These are phyloP conservation scores for Gamsiella multidivaricata DNA, from an alignment of 192 early-diverging fungal genomes.

Conservation along the genomic window DNA sequence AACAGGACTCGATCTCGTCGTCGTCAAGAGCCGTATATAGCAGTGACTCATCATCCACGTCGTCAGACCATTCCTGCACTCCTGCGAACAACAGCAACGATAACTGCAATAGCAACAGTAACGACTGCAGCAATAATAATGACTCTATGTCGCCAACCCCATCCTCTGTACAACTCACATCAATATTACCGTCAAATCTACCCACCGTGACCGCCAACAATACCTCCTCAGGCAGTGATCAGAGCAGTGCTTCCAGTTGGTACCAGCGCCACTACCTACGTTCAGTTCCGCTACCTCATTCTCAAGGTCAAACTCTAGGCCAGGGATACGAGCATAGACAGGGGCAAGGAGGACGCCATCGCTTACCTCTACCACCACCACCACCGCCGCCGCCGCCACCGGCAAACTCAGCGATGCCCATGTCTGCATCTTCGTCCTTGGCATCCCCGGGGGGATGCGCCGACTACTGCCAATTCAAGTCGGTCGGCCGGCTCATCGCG, in stretches of 20 bases:
- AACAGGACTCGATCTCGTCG: not conserved
- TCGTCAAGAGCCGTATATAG: not conserved
- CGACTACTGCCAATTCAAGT: constrained; percentile 5
- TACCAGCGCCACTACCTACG: not conserved
- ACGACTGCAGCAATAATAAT: too few species aligned
- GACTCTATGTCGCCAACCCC: not conserved
- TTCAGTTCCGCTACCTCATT: not conserved
- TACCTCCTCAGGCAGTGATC: not conserved
- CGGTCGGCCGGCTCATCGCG: constrained; percentile 21
- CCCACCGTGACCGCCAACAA: not conserved
- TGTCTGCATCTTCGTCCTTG: not conserved
- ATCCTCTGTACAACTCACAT: not conserved
- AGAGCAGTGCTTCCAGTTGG: too few species aligned
- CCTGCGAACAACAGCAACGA: too few species aligned
- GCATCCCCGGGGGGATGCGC: not conserved
- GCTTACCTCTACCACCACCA: not conserved
- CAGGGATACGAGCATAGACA: not conserved
- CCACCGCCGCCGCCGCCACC: not conserved
- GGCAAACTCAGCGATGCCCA: not conserved
- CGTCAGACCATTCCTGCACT: too few species aligned
- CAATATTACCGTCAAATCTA: not conserved
- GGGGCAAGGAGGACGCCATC: not conserved
- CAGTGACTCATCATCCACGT: not conserved
- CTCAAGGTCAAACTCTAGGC: not conserved
- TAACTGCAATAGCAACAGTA: too few species aligned